A percentile compares a stretch with the other conserved stretches of the same genome.
phyloP scores from a whole-genome alignment of 2,329 filamentous ascomycete genomes.

The Curvularia hawaiiensis region DNA sequence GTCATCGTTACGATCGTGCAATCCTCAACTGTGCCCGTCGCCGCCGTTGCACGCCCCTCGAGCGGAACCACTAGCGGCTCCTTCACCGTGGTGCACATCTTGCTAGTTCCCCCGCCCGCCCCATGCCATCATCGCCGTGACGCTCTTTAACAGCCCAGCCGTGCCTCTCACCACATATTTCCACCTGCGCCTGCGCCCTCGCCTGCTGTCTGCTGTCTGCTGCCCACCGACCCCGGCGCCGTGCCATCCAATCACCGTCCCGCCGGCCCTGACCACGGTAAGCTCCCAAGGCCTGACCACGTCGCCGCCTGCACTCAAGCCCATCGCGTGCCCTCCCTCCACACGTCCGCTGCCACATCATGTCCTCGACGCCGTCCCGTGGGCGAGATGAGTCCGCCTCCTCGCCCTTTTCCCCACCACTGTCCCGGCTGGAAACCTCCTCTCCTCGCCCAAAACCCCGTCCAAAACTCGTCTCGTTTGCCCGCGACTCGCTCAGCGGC shows the following conservation, averaged over 20 bases:
- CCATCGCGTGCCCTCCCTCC: slow-evolving; percentile 14
- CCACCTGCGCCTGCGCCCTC: slow-evolving; percentile 10
- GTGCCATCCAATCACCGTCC: slow-evolving; percentile 24
- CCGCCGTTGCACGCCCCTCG: slow-evolving; percentile 3
- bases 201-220: not conserved
- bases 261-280: slow-evolving; percentile 12
- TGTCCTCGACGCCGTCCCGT: slow-evolving; percentile 13
- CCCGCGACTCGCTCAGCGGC: slow-evolving; percentile 31
- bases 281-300: slow-evolving; percentile 18
- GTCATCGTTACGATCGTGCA: not conserved
- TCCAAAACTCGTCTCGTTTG: slow-evolving; percentile 47
- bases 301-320: slow-evolving; percentile 20
- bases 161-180: slow-evolving; percentile 17
- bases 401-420: slow-evolving; percentile 21
- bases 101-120: not conserved
- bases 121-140: slow-evolving; percentile 1
- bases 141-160: slow-evolving; percentile 7
- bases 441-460: slow-evolving; percentile 21
- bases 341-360: slow-evolving; percentile 17
- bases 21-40: not conserved
- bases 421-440: slow-evolving; percentile 25
- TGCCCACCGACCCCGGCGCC: slow-evolving; percentile 4
- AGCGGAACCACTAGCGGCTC: slow-evolving; percentile 12
- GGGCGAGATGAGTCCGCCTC: slow-evolving; percentile 19
- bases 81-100: slow-evolving; percentile 6